phyloP scores from a whole-genome alignment of 768 basidiomycete genomes.

The Exidia glandulosa region DNA sequence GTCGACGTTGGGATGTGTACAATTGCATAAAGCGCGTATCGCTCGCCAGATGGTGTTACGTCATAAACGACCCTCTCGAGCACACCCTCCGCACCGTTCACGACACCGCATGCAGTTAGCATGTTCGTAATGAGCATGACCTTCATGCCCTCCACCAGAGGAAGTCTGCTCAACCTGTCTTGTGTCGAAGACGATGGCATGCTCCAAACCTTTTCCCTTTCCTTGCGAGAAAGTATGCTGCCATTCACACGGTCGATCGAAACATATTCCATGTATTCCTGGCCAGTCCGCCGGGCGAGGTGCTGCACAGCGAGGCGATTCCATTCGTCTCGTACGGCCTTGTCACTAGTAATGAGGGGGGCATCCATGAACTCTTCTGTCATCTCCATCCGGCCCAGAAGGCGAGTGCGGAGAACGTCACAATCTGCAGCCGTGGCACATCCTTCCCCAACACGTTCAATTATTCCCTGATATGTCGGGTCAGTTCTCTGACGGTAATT shows the following conservation, averaged over 20 bases:
- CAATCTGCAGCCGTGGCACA: background rate
- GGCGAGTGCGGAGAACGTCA: background rate
- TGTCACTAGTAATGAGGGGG: background rate
- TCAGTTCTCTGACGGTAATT: background rate
- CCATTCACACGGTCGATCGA: background rate
- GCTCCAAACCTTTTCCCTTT: background rate
- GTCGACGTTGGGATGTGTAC: background rate
- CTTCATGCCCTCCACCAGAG: background rate
- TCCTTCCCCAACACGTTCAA: background rate
- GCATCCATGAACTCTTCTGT: background rate
- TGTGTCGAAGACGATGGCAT: background rate
- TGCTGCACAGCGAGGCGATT: background rate
- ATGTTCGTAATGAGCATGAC: slow-evolving; percentile 2
- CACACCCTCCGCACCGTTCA: background rate
- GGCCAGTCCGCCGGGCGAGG: background rate
- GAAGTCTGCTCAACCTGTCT: background rate
- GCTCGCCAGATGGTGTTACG: background rate
- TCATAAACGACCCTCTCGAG: background rate
- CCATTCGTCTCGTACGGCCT: background rate
- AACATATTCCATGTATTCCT: background rate
- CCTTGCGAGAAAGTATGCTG: background rate
- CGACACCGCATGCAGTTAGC: background rate
- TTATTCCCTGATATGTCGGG: background rate
- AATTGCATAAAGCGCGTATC: background rate
- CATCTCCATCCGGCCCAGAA: background rate